Percentiles rank a stretch among this genome's conserved stretches.
phyloP scores from a whole-genome alignment of 1,139 yeast species.

The Magnusiomyces sp. region DNA sequence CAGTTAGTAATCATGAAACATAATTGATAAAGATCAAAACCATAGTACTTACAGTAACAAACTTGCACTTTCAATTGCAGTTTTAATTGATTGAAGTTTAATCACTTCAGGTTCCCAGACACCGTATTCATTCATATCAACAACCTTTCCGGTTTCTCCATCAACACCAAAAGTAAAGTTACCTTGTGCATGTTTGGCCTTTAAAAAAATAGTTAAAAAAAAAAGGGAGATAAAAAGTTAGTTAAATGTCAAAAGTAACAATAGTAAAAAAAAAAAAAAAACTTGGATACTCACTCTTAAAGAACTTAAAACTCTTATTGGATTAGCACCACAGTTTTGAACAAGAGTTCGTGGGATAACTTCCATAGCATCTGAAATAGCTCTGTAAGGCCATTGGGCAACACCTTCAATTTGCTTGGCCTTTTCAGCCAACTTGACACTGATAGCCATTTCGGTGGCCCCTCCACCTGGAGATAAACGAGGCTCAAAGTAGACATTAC shows the following conservation, averaged over 20 bases:
- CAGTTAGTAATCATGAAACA: neutral
- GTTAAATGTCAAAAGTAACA: too few species aligned
- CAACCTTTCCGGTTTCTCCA: conserved; percentile 90
- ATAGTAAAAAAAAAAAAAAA: neutral
- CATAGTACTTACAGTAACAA: conserved; percentile 47
- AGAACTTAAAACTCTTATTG: conserved; percentile 81
- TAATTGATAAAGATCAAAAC: neutral
- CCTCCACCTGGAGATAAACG: conserved; percentile 98
- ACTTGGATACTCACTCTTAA: conserved; percentile 41
- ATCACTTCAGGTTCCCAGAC: conserved; percentile 99
- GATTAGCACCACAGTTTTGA: conserved; percentile 96
- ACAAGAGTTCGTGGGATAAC: conserved; percentile 94
- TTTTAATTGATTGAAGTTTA: conserved; percentile 92
- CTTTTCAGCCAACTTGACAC: conserved; percentile 79
- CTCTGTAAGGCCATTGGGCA: conserved; percentile 97
- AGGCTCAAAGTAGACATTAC: conserved; percentile 93
- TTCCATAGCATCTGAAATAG: conserved; percentile 97
- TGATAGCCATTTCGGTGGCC: conserved; percentile 98
- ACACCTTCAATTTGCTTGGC: conserved; percentile 92
- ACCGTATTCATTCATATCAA: conserved; percentile 92
- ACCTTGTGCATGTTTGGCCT: conserved; percentile 90
- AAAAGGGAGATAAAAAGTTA: too few species aligned
- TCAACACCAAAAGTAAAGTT: conserved; percentile 77
- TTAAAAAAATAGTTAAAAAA: conserved; percentile 4
- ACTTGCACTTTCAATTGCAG: conserved; percentile 96